phyloP scores from a whole-genome alignment of 78 protist species.

The Bodo saltans region DNA sequence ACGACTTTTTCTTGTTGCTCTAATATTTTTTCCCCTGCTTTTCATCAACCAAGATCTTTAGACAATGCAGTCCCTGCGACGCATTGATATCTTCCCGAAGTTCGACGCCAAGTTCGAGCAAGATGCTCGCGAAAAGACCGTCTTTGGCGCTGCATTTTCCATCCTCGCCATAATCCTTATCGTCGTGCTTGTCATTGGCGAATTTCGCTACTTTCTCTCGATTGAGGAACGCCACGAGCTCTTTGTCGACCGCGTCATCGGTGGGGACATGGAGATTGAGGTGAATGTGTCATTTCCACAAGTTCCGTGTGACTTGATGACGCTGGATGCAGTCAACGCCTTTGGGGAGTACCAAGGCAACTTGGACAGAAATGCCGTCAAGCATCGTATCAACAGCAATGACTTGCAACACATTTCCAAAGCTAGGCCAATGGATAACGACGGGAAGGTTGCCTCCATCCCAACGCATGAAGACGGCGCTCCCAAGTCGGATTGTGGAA shows the following conservation, averaged over 20 bases:
- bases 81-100: conserved; percentile 76
- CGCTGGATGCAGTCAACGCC: conserved; percentile 74
- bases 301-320: conserved; percentile 1
- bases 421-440: not conserved
- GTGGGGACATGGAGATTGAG: not conserved
- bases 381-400: conserved; percentile 1
- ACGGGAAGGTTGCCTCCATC: not conserved
- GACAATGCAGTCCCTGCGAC: not conserved
- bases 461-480: not conserved
- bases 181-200: not conserved
- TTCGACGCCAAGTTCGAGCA: conserved; percentile 60
- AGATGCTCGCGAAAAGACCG: conserved; percentile 53
- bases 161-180: not conserved
- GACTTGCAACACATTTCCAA: no score
- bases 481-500: conserved; percentile 57
- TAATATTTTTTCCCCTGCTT: no score
- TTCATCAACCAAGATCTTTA: no score
- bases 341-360: conserved; percentile 65
- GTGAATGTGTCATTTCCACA: not conserved
- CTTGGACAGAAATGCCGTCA: conserved; percentile 27
- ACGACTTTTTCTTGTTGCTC: no score
- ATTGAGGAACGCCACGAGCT: not conserved
- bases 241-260: not conserved
- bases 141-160: conserved; percentile 54
- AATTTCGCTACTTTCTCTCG: not conserved